Percentiles rank a stretch among this genome's conserved stretches.
Conservation (phyloP, 1,139 yeast genomes). For the Debaryomycetaceae sp. region DNA sequence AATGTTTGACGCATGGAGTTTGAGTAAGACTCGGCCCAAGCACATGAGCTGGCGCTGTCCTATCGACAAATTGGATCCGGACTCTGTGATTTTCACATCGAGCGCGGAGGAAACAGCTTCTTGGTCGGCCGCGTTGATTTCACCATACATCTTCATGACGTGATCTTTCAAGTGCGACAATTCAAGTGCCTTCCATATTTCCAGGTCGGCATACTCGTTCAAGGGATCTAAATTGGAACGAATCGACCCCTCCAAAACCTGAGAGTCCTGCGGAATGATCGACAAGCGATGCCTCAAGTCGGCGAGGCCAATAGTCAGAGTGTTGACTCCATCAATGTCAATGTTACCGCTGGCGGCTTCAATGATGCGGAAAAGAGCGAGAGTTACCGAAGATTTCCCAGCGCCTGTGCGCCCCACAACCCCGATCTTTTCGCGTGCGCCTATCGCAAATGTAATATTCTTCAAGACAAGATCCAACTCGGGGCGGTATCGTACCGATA, state of each 20-base stretch:
- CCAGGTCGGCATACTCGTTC: slow-evolving; percentile 53
- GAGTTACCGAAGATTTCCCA: slow-evolving; percentile 64
- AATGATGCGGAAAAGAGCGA: slow-evolving; percentile 64
- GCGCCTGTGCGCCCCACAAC: slow-evolving; percentile 85
- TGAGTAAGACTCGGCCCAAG: slow-evolving; percentile 76
- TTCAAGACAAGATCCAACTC: slow-evolving; percentile 50
- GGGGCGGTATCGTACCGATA: slow-evolving; percentile 53
- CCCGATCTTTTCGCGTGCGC: slow-evolving; percentile 60
- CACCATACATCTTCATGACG: slow-evolving; percentile 45
- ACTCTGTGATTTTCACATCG: slow-evolving; percentile 60
- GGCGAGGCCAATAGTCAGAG: slow-evolving; percentile 61
- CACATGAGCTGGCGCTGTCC: slow-evolving; percentile 93
- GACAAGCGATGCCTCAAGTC: slow-evolving; percentile 81
- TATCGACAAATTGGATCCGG: slow-evolving; percentile 79
- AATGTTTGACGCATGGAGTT: slow-evolving; percentile 51
- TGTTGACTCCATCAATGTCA: slow-evolving; percentile 60
- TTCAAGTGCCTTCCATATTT: slow-evolving; percentile 78
- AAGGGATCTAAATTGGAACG: slow-evolving; percentile 88
- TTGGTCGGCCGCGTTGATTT: slow-evolving; percentile 10
- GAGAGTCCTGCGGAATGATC: slow-evolving; percentile 95
- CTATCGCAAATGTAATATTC: slow-evolving; percentile 39
- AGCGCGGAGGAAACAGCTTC: slow-evolving; percentile 27
- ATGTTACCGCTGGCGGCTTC: slow-evolving; percentile 70
- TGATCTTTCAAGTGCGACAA: slow-evolving; percentile 77
- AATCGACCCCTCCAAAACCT: slow-evolving; percentile 86